A percentile compares a stretch with the other conserved stretches of the same genome.
Conservation (phyloP, 768 basidiomycete species). For the Termitomyces sp. region DNA sequence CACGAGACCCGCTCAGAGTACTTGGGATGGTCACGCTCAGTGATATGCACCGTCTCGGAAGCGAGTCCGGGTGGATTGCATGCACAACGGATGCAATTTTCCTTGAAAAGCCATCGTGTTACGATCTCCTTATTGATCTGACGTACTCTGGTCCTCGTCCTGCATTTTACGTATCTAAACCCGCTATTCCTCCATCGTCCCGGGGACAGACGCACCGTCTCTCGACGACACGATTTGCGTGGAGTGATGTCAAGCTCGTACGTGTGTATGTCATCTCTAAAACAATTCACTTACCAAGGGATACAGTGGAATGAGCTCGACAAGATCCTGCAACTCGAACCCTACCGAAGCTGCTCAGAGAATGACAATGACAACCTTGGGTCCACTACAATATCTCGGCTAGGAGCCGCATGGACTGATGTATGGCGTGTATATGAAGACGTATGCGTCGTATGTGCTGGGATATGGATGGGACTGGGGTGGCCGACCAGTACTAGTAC, state of each 20-base stretch:
- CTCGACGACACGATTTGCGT: constrained; percentile 65
- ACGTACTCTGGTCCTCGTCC: constrained; percentile 65
- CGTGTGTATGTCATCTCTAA: constrained; percentile 15
- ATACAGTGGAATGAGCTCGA: constrained; percentile 74
- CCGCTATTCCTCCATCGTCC: constrained; percentile 27
- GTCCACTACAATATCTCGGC: constrained; percentile 24
- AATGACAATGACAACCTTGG: neutral
- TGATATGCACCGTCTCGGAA: constrained; percentile 65
- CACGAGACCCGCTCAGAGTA: constrained; percentile 49
- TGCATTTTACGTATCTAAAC: constrained; percentile 57
- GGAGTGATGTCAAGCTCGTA: constrained; percentile 78
- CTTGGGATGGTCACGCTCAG: constrained; percentile 77
- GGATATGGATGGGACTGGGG: constrained; percentile 81
- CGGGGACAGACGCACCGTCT: constrained; percentile 48
- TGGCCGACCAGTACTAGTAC: constrained; percentile 49
- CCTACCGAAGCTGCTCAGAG: constrained; percentile 18
- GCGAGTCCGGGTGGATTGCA: constrained; percentile 77
- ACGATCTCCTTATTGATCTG: constrained; percentile 78
- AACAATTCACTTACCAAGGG: neutral
- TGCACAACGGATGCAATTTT: constrained; percentile 86
- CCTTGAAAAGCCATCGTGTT: constrained; percentile 72
- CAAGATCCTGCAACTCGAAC: constrained; percentile 55
- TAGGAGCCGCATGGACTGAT: constrained; percentile 58
- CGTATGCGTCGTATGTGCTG: constrained; percentile 75
- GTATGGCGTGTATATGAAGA: constrained; percentile 83